Percentiles rank a stretch among this genome's conserved stretches.
Evolutionary conservation across 2,329 filamentous ascomycete species (phyloP).

Genomic region (Xylariales sp.): DNA sequence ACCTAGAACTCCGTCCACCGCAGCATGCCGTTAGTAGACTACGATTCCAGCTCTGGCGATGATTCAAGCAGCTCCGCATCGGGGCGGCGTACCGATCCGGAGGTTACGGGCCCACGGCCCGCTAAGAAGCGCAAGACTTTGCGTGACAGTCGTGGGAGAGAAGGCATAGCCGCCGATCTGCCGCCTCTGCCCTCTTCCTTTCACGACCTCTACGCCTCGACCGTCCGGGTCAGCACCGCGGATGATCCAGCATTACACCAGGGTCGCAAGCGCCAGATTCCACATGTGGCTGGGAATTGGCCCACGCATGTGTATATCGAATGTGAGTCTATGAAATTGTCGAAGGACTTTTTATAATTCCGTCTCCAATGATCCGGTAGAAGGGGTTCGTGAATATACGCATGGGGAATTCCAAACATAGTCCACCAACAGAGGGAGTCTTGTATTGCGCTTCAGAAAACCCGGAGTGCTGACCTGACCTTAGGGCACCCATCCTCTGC

Average conservation of each 20-base stretch:
- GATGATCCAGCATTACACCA: slow-evolving; percentile 85
- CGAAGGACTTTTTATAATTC: too few relatives aligned
- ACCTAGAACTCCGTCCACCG: too few relatives aligned
- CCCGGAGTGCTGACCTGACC: not conserved
- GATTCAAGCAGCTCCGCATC: slow-evolving; percentile 12
- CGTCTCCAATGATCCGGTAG: too few relatives aligned
- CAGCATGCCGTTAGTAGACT: slow-evolving; percentile 38
- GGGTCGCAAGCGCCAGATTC: slow-evolving; percentile 75
- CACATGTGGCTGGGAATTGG: slow-evolving; percentile 88
- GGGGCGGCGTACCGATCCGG: not conserved
- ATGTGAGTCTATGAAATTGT: slow-evolving; percentile 68
- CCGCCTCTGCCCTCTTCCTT: slow-evolving; percentile 78
- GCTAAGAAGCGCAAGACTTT: slow-evolving; percentile 21
- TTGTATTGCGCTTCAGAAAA: too few relatives aligned
- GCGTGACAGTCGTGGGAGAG: not conserved
- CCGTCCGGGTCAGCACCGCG: slow-evolving; percentile 67
- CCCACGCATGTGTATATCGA: slow-evolving; percentile 89
- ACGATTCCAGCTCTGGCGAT: slow-evolving; percentile 10
- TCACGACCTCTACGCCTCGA: slow-evolving; percentile 84
- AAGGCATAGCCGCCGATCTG: slow-evolving; percentile 30
- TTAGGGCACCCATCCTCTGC: slow-evolving; percentile 17
- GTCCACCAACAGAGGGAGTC: too few relatives aligned
- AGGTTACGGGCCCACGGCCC: slow-evolving; percentile 1
- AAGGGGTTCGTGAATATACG: too few relatives aligned
- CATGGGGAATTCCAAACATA: too few relatives aligned